phyloP scores from a whole-genome alignment of 345 rosid species.

The Pistacia atlantica region DNA sequence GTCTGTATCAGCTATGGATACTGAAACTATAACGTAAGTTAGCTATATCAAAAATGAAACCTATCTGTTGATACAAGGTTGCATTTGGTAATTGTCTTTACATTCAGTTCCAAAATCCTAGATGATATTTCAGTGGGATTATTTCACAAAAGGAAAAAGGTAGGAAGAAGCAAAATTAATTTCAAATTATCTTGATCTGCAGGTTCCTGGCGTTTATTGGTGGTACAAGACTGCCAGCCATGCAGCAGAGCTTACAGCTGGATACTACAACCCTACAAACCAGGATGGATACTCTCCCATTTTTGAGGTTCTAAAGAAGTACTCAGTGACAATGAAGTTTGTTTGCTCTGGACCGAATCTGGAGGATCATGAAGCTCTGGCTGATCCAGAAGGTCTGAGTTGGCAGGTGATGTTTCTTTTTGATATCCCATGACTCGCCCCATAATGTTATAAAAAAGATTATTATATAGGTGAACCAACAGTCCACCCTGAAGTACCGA shows the following conservation, averaged over 20 bases:
- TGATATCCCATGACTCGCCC: neutral
- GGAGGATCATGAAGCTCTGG: constrained; percentile 59
- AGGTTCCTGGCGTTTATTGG: constrained; percentile 95
- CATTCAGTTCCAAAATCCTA: neutral
- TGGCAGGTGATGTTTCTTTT: constrained; percentile 73
- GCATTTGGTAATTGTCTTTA: neutral
- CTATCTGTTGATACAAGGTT: constrained; percentile 12
- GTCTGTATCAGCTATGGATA: neutral
- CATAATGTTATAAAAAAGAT: too few relatives aligned
- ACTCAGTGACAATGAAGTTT: constrained; percentile 66
- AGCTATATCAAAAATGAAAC: constrained; percentile 1
- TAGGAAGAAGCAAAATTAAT: neutral
- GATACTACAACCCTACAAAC: constrained; percentile 85
- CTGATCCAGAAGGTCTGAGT: constrained; percentile 86
- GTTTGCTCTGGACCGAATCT: constrained; percentile 62
- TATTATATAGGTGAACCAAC: neutral
- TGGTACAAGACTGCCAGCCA: constrained; percentile 90
- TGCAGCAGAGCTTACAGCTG: constrained; percentile 90
- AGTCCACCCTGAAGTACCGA: neutral
- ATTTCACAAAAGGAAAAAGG: neutral
- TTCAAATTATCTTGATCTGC: constrained; percentile 27
- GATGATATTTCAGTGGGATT: neutral
- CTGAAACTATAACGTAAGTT: neutral
- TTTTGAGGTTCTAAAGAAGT: constrained; percentile 72
- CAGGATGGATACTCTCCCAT: constrained; percentile 82